Evolutionary conservation across 805 yeast species (phyloP), one percentile per base, ranked within the genome.

Genomic region (Metschnikowia koreensis): DNA sequence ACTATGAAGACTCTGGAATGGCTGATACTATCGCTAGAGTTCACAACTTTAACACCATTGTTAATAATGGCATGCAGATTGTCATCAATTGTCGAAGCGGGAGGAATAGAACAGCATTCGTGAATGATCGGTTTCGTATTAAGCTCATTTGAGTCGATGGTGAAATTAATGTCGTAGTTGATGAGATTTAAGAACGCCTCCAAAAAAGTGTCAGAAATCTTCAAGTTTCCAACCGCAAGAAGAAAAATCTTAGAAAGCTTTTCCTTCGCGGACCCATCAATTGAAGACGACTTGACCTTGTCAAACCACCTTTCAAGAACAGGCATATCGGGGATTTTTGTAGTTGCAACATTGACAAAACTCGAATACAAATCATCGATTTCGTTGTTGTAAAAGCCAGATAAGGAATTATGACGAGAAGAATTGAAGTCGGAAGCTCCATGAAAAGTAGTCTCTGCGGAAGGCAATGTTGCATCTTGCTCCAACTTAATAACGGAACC

Each of bases 341-440:
- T 67, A 15, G 77, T 70, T 11, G 79, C 79, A 16, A 81, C 75
- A 54, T 77, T 77, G 53, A 83, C 80, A 62, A 87, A 87, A 64
- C 87, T 89, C 9, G 85, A 75, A 65, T 86, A 87, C 33, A 88
- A 67, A 57, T 85, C 90, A 67, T 88, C 94, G 27, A 82, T 79
- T 50, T 80, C 84, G 41, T 67, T 66, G 54, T 77, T 78, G 39
- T 74, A 60, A 31, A 63, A 50, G 1, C 58, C 54, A 4, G 61
- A 38, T n/a, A 59, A 47, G 15, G 65, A 64, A 47, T 52, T 53
- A 27, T 53, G 54, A 33, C 62, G 56, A 7, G 53, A 44, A 6
- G 53, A 22, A 15, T 43, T 48, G 47, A 55, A 58, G 15, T 45
- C 46, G 13, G 46, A 48, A n/a, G 45, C 13, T 3, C 37, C 44